Conservation (phyloP, 2,329 filamentous ascomycete species). For the Beauveria australis region DNA sequence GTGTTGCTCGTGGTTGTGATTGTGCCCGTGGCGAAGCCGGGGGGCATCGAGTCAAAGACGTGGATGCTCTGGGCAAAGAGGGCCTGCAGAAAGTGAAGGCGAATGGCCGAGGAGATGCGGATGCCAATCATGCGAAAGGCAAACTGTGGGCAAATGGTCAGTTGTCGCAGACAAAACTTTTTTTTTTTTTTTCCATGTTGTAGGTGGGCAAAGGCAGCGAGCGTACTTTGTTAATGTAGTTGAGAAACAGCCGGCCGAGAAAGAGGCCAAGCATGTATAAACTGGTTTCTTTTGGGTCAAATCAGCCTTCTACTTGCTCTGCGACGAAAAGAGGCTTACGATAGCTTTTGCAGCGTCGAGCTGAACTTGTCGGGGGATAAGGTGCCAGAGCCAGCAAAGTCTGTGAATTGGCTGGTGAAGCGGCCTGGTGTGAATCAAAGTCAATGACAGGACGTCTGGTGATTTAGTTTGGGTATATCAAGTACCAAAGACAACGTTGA, state of each 20-base stretch:
- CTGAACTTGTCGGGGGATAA: slow-evolving; percentile 29
- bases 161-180: not conserved
- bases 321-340: not conserved
- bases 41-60: slow-evolving; percentile 57
- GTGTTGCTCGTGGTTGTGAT: slow-evolving; percentile 57
- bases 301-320: not conserved
- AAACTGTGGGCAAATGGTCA: slow-evolving; percentile 32
- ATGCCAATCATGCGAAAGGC: slow-evolving; percentile 55
- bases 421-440: slow-evolving; percentile 36
- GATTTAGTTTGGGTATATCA: not conserved
- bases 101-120: slow-evolving; percentile 50
- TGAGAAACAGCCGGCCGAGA: slow-evolving; percentile 53
- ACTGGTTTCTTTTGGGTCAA: slow-evolving; percentile 24
- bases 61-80: slow-evolving; percentile 60
- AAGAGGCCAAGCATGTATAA: slow-evolving; percentile 67
- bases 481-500: slow-evolving; percentile 51
- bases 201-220: not conserved
- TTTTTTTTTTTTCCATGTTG: no score
- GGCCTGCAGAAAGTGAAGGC: slow-evolving; percentile 55
- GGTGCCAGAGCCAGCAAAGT: slow-evolving; percentile 3
- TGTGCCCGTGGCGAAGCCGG: slow-evolving; percentile 52
- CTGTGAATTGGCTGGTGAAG: slow-evolving; percentile 33
- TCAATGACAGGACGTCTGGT: not conserved
- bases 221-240: slow-evolving; percentile 50
- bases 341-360: slow-evolving; percentile 9